phyloP scores from a whole-genome alignment of 2,329 filamentous ascomycete genomes.

The Hyphodiscus sp. region DNA sequence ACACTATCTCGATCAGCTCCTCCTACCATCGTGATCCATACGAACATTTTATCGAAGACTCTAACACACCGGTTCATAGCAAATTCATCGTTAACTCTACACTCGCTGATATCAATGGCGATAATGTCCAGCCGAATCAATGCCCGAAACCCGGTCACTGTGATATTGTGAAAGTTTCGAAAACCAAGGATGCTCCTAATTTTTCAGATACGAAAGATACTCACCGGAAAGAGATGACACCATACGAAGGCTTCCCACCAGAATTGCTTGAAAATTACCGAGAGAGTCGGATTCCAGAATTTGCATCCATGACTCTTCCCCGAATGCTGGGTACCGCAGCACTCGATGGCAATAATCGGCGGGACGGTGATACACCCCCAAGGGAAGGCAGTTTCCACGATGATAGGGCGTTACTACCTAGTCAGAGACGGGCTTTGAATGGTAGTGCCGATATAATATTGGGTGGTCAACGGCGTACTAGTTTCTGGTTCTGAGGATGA shows the following conservation, averaged over 20 bases:
- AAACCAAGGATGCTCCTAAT: neutral
- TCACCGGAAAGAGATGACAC: neutral
- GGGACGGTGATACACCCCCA: neutral
- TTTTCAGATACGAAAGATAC: neutral
- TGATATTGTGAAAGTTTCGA: neutral
- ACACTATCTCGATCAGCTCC: constrained; percentile 9
- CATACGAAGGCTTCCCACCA: constrained; percentile 18
- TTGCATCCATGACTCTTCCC: constrained; percentile 17
- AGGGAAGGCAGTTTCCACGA: constrained; percentile 21
- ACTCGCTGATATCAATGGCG: neutral
- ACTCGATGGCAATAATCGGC: neutral
- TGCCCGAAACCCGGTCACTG: too few species aligned
- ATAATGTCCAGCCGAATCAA: neutral
- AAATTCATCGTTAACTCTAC: neutral
- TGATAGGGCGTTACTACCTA: constrained; percentile 23
- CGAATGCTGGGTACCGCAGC: constrained; percentile 4
- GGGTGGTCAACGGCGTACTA: constrained; percentile 15
- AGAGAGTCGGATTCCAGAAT: constrained; percentile 9
- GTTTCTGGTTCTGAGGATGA: constrained; percentile 16
- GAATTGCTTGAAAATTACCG: constrained; percentile 14
- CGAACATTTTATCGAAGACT: neutral
- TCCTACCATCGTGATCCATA: constrained; percentile 1
- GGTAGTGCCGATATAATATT: neutral
- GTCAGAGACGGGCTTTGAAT: constrained; percentile 14
- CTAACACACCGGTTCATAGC: neutral